Conservation (phyloP, 2,329 filamentous ascomycete species). For the Camillea tinctor region DNA sequence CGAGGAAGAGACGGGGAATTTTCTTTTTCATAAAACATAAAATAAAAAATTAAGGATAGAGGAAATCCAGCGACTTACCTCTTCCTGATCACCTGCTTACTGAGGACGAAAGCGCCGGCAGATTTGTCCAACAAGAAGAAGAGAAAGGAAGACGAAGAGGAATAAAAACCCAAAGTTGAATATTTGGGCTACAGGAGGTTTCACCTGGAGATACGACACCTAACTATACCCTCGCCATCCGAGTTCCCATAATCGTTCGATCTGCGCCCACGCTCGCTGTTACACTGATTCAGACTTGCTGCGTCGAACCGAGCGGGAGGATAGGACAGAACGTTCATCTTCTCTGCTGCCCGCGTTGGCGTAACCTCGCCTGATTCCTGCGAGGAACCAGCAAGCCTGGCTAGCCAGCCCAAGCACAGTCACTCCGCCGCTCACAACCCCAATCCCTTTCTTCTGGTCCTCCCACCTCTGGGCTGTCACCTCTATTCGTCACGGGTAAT, state of each 20-base stretch:
- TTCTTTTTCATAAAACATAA: no score
- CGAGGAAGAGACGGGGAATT: neutral
- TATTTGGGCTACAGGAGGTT: conserved; percentile 25
- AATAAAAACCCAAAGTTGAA: conserved; percentile 11
- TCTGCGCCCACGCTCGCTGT: conserved; percentile 25
- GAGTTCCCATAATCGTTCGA: conserved; percentile 20
- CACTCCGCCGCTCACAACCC: conserved; percentile 5
- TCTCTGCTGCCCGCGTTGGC: conserved; percentile 24
- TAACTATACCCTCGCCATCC: conserved; percentile 19
- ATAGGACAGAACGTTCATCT: conserved; percentile 17
- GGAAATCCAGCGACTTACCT: neutral
- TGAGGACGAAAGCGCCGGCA: conserved; percentile 9
- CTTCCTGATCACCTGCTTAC: neutral
- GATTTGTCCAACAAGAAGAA: conserved; percentile 1
- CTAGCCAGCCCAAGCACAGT: conserved; percentile 22
- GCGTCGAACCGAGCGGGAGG: conserved; percentile 28
- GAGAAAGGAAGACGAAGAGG: conserved; percentile 10
- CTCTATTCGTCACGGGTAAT: conserved; percentile 16
- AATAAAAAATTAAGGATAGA: neutral
- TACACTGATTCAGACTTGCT: conserved; percentile 32
- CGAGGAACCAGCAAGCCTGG: conserved; percentile 20
- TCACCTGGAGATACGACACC: conserved; percentile 26
- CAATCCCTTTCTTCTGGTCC: conserved; percentile 8
- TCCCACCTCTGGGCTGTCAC: conserved; percentile 17
- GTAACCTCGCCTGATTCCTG: conserved; percentile 28